phyloP scores from a whole-genome alignment of 495 filamentous ascomycete genomes.

The Penicillium silybi region DNA sequence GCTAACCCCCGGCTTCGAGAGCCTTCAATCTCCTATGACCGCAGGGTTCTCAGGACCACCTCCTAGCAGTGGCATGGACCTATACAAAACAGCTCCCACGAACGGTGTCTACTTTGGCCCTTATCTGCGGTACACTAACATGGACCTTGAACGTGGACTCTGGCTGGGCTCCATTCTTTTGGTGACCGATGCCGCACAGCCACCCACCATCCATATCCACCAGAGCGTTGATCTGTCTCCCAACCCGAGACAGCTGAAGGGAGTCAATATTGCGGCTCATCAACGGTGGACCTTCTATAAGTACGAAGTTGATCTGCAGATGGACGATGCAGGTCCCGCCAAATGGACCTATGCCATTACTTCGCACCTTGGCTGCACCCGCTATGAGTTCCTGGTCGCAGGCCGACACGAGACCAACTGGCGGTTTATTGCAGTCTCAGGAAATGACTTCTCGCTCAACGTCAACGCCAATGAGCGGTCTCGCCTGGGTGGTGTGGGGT shows the following conservation, averaged over 20 bases:
- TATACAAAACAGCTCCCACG: slow-evolving; percentile 88
- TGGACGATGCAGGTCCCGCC: slow-evolving; percentile 76
- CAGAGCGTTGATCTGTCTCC: slow-evolving; percentile 86
- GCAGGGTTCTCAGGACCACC: slow-evolving; percentile 76
- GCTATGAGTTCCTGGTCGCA: slow-evolving; percentile 97
- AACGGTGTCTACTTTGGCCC: slow-evolving; percentile 99
- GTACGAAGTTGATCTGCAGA: slow-evolving; percentile 87
- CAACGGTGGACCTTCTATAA: slow-evolving; percentile 94
- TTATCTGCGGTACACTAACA: slow-evolving; percentile 92
- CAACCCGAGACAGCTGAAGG: slow-evolving; percentile 85
- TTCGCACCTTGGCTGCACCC: slow-evolving; percentile 90
- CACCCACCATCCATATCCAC: slow-evolving; percentile 95
- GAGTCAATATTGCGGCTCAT: slow-evolving; percentile 79
- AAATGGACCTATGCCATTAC: slow-evolving; percentile 99
- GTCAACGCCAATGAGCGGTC: slow-evolving; percentile 81
- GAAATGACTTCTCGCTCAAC: slow-evolving; percentile 88
- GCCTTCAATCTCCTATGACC: slow-evolving; percentile 67
- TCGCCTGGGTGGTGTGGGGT: slow-evolving; percentile 79
- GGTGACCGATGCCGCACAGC: slow-evolving; percentile 86
- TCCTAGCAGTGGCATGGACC: slow-evolving; percentile 78
- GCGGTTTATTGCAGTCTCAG: slow-evolving; percentile 95
- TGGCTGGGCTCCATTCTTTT: slow-evolving; percentile 85
- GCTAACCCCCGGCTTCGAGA: slow-evolving; percentile 68
- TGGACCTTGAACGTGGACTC: slow-evolving; percentile 86
- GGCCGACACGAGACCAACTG: slow-evolving; percentile 85